Conservation (phyloP, 2,329 filamentous ascomycete genomes). For the Alternaria sp. region DNA sequence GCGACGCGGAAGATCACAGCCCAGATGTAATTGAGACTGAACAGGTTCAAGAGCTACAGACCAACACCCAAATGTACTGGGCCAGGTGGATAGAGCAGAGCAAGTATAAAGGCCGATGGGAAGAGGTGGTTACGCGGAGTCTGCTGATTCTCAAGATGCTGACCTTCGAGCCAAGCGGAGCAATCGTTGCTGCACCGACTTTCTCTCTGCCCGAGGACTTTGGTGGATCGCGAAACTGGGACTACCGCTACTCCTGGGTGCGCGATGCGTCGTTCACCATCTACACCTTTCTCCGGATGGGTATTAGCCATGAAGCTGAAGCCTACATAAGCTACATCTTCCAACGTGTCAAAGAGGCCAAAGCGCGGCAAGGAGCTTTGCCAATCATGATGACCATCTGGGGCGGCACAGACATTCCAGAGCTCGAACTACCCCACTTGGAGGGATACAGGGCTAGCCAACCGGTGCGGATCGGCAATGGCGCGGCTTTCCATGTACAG, state of each 20-base stretch:
- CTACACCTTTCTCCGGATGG: constrained; percentile 76
- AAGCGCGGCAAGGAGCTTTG: constrained; percentile 66
- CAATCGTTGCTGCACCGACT: constrained; percentile 77
- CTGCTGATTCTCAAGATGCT: constrained; percentile 77
- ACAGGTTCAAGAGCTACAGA: constrained; percentile 68
- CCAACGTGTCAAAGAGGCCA: constrained; percentile 69
- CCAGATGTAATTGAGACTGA: constrained; percentile 64
- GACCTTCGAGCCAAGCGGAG: constrained; percentile 79
- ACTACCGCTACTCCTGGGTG: constrained; percentile 80
- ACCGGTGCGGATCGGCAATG: constrained; percentile 79
- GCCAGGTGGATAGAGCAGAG: constrained; percentile 74
- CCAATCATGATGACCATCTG: constrained; percentile 81
- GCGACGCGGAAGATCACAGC: constrained; percentile 63
- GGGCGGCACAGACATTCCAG: constrained; percentile 76
- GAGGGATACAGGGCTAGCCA: constrained; percentile 74
- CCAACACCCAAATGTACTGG: constrained; percentile 75
- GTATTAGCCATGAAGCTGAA: constrained; percentile 77
- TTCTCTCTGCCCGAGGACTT: constrained; percentile 76
- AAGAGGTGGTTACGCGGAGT: constrained; percentile 73
- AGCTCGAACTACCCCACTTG: constrained; percentile 71
- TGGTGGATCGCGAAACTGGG: constrained; percentile 59
- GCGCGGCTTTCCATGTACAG: constrained; percentile 76
- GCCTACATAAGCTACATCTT: constrained; percentile 81
- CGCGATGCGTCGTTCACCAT: constrained; percentile 79
- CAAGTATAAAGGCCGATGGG: constrained; percentile 74